Base-by-base conservation (phyloP, 2,329 filamentous ascomycete species). In the Penicillium sp. region DNA sequence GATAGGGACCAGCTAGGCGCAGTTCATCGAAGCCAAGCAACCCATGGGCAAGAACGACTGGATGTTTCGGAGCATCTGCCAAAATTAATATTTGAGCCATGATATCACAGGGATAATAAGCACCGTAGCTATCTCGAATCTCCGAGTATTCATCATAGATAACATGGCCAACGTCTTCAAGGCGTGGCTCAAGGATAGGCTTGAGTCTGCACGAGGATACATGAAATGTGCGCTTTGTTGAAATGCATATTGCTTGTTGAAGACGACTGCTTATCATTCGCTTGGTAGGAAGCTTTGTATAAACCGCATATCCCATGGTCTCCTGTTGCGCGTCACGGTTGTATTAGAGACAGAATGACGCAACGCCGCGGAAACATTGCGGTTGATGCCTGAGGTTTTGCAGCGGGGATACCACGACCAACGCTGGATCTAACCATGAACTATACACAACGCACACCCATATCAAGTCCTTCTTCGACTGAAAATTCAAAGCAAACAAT, bases 11-110 rank as follows among this genome's bases (percentile, higher is more conserved):
- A 2, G 77, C 82, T 5, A 85, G 73, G 15, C 77, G 81, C 9
- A 87, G 69, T 66, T 87, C 83, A 61, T 86, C 82, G 67, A 87
- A 87, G n/a, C 85, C 85, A 20, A 87, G 73, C 11, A 87, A 76
- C n/a, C 85, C 85, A 70, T 87, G 85, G 4, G 85, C 85, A 9
- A 87, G 81, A 47, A 87, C 79, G 50, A 87, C 80, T 2, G 84
- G 82, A 62, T 86, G 68, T 65, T 82, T 82, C 41, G 79, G 82
- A 8, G 73, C 70, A 49, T 71, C 71, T 76, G 42, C 27, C n/a
- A 6, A 27, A 18, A 18, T 8, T 43, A 22, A 20, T 6, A 29
- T 25, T n/a, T 9, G n/a, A 23, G 2, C 3, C 2, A 37, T 18
- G 33, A 18, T 14, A 18, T 42, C 20, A 20, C 12, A 7, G 8